These are phyloP conservation scores for Candida awuae DNA, from an alignment of 805 yeast species.

Conservation along the genomic window DNA sequence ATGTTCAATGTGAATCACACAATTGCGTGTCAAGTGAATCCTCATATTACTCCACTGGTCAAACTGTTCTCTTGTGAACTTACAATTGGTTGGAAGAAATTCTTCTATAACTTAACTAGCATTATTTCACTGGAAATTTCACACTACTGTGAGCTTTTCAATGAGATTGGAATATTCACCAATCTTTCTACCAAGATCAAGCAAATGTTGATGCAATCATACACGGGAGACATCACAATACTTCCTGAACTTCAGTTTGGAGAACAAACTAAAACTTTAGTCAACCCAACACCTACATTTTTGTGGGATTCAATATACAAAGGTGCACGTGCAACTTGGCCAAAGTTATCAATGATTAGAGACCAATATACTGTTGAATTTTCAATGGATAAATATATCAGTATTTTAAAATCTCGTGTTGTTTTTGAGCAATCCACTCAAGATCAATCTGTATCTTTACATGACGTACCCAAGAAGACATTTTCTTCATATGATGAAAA, in stretches of 20 bases:
- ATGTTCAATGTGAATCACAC: constrained; percentile 97
- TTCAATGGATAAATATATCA: constrained; percentile 73
- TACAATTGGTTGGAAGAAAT: constrained; percentile 34
- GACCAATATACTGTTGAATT: constrained; percentile 90
- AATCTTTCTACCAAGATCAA: constrained; percentile 65
- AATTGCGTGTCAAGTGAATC: constrained; percentile 95
- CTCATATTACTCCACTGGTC: constrained; percentile 87
- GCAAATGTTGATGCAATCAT: constrained; percentile 74
- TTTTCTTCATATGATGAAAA: not conserved
- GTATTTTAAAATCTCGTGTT: constrained; percentile 53
- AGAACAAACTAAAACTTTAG: constrained; percentile 56
- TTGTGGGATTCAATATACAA: constrained; percentile 60
- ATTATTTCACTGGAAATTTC: constrained; percentile 60
- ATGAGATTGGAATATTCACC: constrained; percentile 70
- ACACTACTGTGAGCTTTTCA: constrained; percentile 65
- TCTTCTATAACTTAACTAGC: constrained; percentile 43
- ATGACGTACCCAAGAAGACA: not conserved
- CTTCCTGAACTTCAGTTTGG: constrained; percentile 61
- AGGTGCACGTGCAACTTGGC: constrained; percentile 94
- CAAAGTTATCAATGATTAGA: constrained; percentile 72
- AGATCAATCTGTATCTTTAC: not conserved
- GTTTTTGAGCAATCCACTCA: constrained; percentile 27
- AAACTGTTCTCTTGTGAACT: constrained; percentile 41
- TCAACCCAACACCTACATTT: constrained; percentile 77
- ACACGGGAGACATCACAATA: constrained; percentile 91